Percentiles rank a stretch among this genome's conserved stretches.
Evolutionary conservation across 139 green algal genomes (phyloP).

Genomic region (Coelastrella sp.): DNA sequence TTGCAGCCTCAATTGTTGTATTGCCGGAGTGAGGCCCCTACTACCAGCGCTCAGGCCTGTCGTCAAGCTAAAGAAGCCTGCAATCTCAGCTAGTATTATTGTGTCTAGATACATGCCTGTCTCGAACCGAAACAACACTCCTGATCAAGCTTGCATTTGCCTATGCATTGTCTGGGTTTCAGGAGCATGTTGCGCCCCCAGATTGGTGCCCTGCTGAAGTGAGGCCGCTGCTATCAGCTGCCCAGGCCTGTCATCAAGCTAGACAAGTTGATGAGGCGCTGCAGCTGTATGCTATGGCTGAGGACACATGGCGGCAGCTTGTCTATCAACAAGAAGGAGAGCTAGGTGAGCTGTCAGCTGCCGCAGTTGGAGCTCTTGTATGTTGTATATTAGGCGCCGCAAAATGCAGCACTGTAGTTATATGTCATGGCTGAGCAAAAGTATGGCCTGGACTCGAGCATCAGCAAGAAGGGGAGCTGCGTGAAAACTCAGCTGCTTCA

Average conservation of each 20-base stretch:
- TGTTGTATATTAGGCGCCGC: not conserved
- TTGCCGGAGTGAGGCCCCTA: not conserved
- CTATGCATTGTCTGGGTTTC: too few species aligned
- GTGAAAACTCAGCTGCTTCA: not conserved
- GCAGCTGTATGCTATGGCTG: not conserved
- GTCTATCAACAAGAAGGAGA: not conserved
- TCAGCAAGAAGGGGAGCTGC: not conserved
- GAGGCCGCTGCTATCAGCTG: slow-evolving; percentile 26
- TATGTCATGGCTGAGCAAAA: not conserved
- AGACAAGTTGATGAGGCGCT: slow-evolving; percentile 34
- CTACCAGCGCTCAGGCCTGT: too few species aligned
- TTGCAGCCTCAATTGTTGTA: not conserved
- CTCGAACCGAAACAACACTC: too few species aligned
- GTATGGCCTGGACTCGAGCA: not conserved
- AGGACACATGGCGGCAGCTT: not conserved
- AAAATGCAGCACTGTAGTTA: too few species aligned
- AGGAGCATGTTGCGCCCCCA: slow-evolving; percentile 63
- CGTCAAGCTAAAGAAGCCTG: too few species aligned
- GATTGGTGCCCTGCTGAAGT: slow-evolving; percentile 50
- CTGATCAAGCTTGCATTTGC: too few species aligned
- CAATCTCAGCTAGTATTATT: too few species aligned
- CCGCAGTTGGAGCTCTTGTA: not conserved
- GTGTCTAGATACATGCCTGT: too few species aligned
- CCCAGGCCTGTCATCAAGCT: slow-evolving; percentile 52
- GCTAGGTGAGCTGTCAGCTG: not conserved